phyloP scores from a whole-genome alignment of 805 yeast genomes.

The Clavispora phyllophila region DNA sequence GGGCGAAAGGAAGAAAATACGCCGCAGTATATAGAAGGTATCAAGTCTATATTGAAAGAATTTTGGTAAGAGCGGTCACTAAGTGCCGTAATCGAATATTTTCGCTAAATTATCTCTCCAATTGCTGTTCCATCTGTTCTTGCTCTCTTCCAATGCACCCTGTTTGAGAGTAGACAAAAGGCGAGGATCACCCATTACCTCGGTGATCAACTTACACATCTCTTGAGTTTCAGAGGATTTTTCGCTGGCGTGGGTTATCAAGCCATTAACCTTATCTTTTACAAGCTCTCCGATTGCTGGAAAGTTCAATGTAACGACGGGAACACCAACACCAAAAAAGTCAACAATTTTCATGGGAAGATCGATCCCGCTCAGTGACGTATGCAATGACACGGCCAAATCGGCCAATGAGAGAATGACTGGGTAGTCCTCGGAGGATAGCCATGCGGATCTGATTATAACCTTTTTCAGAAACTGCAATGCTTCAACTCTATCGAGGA shows the following conservation, averaged over 20 bases:
- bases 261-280: slow-evolving; percentile 63
- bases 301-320: slow-evolving; percentile 75
- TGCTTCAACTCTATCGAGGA: slow-evolving; percentile 42
- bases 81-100: slow-evolving; percentile 16
- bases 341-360: slow-evolving; percentile 97
- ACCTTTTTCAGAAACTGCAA: slow-evolving; percentile 45
- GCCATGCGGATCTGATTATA: slow-evolving; percentile 66
- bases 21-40: slow-evolving; percentile 22
- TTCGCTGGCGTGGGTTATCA: slow-evolving; percentile 30
- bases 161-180: slow-evolving; percentile 40
- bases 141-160: slow-evolving; percentile 75
- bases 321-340: slow-evolving; percentile 93
- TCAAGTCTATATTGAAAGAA: background rate
- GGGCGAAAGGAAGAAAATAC: slow-evolving; percentile 29
- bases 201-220: slow-evolving; percentile 19
- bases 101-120: slow-evolving; percentile 53
- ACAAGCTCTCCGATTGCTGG: slow-evolving; percentile 79
- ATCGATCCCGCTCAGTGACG: slow-evolving; percentile 89
- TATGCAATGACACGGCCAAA: slow-evolving; percentile 83
- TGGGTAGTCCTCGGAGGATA: slow-evolving; percentile 76
- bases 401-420: slow-evolving; percentile 70
- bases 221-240: slow-evolving; percentile 17
- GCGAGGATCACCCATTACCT: slow-evolving; percentile 24
- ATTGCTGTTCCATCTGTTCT: slow-evolving; percentile 65
- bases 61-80: background rate